phyloP scores from a whole-genome alignment of 73 alveolate genomes.

The Symbiodinium pilosum region DNA sequence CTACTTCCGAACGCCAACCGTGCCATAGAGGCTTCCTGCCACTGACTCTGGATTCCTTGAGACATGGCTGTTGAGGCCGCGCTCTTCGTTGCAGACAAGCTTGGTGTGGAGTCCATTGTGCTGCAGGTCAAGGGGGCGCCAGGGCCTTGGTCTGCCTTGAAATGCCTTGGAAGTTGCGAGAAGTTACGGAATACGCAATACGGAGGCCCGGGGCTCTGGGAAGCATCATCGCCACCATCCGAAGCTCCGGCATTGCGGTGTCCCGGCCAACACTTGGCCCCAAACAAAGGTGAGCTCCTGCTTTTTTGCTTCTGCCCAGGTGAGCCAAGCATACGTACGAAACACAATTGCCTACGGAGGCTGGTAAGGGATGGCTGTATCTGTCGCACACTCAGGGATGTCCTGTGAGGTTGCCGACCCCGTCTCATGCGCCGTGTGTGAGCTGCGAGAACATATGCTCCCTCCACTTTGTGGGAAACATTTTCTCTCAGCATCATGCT shows the following conservation, averaged over 20 bases:
- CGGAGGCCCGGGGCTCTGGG: constrained; percentile 49
- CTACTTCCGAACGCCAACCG: constrained; percentile 69
- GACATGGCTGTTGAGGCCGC: constrained; percentile 32
- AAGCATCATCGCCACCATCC: constrained; percentile 77
- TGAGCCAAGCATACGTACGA: constrained; percentile 46
- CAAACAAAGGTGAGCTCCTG: neutral
- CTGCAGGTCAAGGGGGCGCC: constrained; percentile 57
- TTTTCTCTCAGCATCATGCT: neutral
- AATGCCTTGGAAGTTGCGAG: too few relatives aligned
- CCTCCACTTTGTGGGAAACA: neutral
- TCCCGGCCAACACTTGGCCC: neutral
- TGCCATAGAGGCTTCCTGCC: constrained; percentile 69
- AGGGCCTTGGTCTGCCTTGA: neutral
- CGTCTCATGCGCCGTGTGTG: constrained; percentile 53
- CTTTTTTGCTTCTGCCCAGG: neutral
- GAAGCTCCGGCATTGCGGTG: constrained; percentile 17
- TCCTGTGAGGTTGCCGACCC: constrained; percentile 39
- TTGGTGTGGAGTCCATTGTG: constrained; percentile 43
- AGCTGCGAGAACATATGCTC: constrained; percentile 6
- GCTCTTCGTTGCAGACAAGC: constrained; percentile 71
- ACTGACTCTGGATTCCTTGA: too few relatives aligned
- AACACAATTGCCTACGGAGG: constrained; percentile 71
- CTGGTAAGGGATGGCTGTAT: neutral
- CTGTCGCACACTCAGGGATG: too few relatives aligned
- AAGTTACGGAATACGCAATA: too few relatives aligned